Evolutionary conservation across 2,329 filamentous ascomycete species (phyloP).

Genomic region (Basipetospora sp.): DNA sequence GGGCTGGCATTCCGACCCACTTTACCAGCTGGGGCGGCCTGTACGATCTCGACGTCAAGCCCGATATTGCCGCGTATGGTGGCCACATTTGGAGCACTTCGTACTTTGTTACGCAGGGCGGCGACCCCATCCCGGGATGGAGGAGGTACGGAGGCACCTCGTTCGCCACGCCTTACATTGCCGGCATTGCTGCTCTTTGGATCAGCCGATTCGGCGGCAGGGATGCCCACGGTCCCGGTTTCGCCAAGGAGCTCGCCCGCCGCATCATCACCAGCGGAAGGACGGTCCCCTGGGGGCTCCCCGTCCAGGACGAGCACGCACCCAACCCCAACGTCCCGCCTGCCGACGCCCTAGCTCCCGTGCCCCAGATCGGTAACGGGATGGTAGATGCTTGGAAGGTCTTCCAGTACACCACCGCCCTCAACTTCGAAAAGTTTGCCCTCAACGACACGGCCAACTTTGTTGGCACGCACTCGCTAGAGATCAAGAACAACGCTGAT

Average conservation of each 20-base stretch:
- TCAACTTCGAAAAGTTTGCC: slow-evolving; percentile 28
- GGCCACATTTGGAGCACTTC: slow-evolving; percentile 33
- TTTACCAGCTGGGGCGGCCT: slow-evolving; percentile 39
- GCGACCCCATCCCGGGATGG: slow-evolving; percentile 24
- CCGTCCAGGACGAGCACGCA: slow-evolving; percentile 1
- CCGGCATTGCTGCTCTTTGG: slow-evolving; percentile 34
- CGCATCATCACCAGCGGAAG: slow-evolving; percentile 6
- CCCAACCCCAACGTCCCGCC: neutral
- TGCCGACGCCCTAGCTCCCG: slow-evolving; percentile 16
- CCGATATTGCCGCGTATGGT: slow-evolving; percentile 35
- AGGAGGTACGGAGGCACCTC: slow-evolving; percentile 33
- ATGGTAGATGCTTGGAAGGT: slow-evolving; percentile 32
- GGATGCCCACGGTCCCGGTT: slow-evolving; percentile 18
- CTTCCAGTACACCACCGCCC: slow-evolving; percentile 23
- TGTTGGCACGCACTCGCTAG: slow-evolving; percentile 17
- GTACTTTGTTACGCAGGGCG: neutral
- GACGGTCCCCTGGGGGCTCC: slow-evolving; percentile 3
- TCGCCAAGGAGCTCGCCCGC: slow-evolving; percentile 5
- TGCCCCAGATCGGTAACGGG: slow-evolving; percentile 31
- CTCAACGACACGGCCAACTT: slow-evolving; percentile 35
- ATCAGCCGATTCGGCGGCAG: slow-evolving; percentile 28
- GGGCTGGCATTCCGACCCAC: slow-evolving; percentile 26
- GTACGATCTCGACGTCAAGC: slow-evolving; percentile 35
- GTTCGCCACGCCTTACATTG: slow-evolving; percentile 40
- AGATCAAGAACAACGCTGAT: slow-evolving; percentile 29